Evolutionary conservation across 1,284 basidiomycete species (phyloP).

Genomic region (Ganoderma sinense): DNA sequence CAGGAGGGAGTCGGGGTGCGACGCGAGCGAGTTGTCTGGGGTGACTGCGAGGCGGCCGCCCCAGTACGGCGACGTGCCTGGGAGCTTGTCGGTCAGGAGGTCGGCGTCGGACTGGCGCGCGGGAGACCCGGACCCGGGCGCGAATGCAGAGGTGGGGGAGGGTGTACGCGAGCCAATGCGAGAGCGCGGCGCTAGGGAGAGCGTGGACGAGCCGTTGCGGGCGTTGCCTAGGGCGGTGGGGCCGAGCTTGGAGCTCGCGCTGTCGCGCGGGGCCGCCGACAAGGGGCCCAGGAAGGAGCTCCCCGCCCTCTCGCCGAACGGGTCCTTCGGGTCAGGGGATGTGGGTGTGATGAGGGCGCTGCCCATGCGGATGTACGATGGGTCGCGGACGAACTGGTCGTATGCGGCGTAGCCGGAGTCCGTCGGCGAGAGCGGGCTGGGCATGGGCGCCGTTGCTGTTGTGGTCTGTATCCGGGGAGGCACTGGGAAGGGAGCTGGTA

Average conservation of each 20-base stretch:
- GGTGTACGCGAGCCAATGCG: slow-evolving; percentile 2
- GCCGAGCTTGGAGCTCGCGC: slow-evolving; percentile 19
- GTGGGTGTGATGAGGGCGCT: slow-evolving; percentile 26
- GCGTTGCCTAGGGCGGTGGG: slow-evolving; percentile 27
- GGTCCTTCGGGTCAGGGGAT: slow-evolving; percentile 22
- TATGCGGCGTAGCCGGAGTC: slow-evolving; percentile 15
- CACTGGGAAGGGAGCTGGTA: not conserved
- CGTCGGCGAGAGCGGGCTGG: slow-evolving; percentile 22
- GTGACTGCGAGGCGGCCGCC: slow-evolving; percentile 25
- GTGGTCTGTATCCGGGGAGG: not conserved
- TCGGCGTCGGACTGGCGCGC: slow-evolving; percentile 24
- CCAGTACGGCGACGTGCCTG: slow-evolving; percentile 27
- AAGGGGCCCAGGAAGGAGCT: slow-evolving; percentile 28
- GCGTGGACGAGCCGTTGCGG: slow-evolving; percentile 17
- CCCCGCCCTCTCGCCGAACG: slow-evolving; percentile 22
- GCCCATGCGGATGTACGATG: slow-evolving; percentile 27
- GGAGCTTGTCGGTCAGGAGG: slow-evolving; percentile 15
- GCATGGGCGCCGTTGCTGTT: not conserved
- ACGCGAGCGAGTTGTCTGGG: slow-evolving; percentile 29
- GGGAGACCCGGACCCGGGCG: not conserved
- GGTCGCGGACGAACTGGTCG: slow-evolving; percentile 24
- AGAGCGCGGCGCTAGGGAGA: slow-evolving; percentile 9
- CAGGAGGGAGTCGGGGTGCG: slow-evolving; percentile 12
- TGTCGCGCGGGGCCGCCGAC: slow-evolving; percentile 22
- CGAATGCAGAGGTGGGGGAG: slow-evolving; percentile 3